Evolutionary conservation across 371 early-diverging fungal genomes (phyloP), one percentile per base, ranked within the genome.

Genomic region (Mortierella sp.): DNA sequence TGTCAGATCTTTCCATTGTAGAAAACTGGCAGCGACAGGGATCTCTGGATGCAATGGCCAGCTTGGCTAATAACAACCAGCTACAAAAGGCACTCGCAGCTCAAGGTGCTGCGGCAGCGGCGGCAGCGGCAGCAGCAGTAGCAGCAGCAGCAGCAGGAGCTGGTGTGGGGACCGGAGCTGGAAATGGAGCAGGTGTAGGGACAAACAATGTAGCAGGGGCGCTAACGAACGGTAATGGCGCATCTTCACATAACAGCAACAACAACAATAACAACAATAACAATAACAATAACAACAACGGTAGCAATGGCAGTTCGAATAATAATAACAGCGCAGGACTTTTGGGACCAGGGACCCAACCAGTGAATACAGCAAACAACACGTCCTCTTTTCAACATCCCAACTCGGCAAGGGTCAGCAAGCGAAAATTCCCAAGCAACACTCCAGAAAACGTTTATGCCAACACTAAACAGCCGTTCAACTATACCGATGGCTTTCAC

Each of bases 401-500:
- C 37, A 64, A 61, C 18, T 45, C 63, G 2, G 24, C 78, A n/a
- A 61, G 81, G 24, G 69, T 47, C 28, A 66, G 69, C 67, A 83
- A 79, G 47, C 77, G 75, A 45, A 84, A 77, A 45, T 71, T 67
- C 58, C 67, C 68, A 9, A 71, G 73, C 62, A 84, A 81, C 40
- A 87, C 89, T 35, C 88, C 88, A 3, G 89, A 88, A 62, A 92
- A 89, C 72, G 93, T 94, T n/a, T 96, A 96, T 83, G 85, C 88
- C 43, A 83, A 86, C 66, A 94, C 95, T 18, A 87, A 86, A 59
- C 87, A 88, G 61, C 95, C 97, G 11, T 94, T 93, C 83, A 93
- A 94, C 72, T 96, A 97, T 80, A 91, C 93, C 18, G 94, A 93
- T 73, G 97, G 97, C 5, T 97, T 94, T 78, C 97, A 96, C 77